Percentiles rank a stretch among this genome's conserved stretches.
These are phyloP conservation scores for Aspergillus japonicus DNA, from an alignment of 2,329 filamentous ascomycete genomes.

Conservation along the genomic window DNA sequence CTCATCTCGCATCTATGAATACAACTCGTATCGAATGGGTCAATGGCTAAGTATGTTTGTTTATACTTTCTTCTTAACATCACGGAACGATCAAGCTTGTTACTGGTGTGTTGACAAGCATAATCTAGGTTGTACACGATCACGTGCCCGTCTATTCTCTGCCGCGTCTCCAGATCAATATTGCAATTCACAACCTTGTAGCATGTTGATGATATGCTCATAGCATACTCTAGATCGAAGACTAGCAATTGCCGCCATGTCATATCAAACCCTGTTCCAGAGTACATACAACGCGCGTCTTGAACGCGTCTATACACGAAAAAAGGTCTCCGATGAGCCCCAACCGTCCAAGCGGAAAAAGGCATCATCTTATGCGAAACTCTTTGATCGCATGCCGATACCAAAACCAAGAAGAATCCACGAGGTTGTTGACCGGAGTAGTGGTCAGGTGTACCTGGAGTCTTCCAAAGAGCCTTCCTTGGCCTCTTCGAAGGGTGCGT, in stretches of 20 bases:
- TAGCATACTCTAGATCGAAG: not conserved
- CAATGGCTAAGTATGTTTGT: no score
- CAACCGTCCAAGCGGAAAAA: not conserved
- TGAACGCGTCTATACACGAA: not conserved
- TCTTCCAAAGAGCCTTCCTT: not conserved
- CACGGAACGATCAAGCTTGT: not conserved
- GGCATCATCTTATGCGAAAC: no score
- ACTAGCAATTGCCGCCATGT: not conserved
- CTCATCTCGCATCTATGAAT: no score
- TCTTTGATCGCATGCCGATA: not conserved
- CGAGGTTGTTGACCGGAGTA: slow-evolving; percentile 8
- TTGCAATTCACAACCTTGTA: not conserved
- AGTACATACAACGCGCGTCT: not conserved
- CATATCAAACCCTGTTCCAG: not conserved
- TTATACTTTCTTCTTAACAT: no score
- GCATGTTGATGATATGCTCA: not conserved
- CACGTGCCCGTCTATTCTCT: not conserved
- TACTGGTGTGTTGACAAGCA: not conserved
- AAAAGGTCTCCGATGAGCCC: not conserved
- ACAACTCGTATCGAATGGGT: no score
- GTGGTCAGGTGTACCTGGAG: slow-evolving; percentile 20
- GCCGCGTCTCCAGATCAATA: not conserved
- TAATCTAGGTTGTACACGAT: not conserved
- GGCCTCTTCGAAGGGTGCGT: slow-evolving; percentile 24
- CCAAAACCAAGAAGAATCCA: not conserved